Conservation (phyloP, 2,329 filamentous ascomycete genomes). For the Aspergillus bombycis region DNA sequence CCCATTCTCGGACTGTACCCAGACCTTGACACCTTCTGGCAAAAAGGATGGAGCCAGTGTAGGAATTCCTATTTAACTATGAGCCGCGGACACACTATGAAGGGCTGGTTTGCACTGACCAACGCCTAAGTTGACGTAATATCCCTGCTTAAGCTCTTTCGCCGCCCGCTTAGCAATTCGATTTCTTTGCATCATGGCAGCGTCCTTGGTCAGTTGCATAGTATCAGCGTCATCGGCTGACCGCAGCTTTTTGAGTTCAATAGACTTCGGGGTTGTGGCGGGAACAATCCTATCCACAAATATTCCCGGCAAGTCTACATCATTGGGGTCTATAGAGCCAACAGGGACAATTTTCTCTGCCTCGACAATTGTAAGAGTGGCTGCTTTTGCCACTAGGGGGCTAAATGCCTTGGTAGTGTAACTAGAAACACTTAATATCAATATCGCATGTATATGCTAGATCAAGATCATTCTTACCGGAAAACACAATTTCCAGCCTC, state of each 20-base stretch:
- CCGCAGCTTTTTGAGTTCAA: conserved; percentile 69
- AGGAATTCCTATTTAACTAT: conserved; percentile 64
- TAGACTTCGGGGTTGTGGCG: conserved; percentile 69
- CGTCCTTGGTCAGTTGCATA: conserved; percentile 37
- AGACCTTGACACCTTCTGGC: conserved; percentile 69
- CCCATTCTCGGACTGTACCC: conserved; percentile 86
- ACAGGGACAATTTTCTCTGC: conserved; percentile 80
- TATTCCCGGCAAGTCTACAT: conserved; percentile 79
- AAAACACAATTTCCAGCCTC: conserved; percentile 79
- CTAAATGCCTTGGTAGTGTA: conserved; percentile 77
- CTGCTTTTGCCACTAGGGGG: conserved; percentile 79
- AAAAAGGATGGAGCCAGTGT: conserved; percentile 81
- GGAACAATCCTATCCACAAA: conserved; percentile 81
- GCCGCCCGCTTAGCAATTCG: conserved; percentile 77
- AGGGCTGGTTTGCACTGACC: conserved; percentile 22
- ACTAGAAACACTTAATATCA: conserved; percentile 22
- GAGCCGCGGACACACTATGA: background rate
- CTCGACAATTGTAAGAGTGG: conserved; percentile 76
- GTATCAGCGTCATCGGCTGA: conserved; percentile 43
- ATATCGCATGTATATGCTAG: background rate
- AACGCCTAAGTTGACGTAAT: conserved; percentile 40
- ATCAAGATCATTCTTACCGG: conserved; percentile 51
- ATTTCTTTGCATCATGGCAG: conserved; percentile 43
- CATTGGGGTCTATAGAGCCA: conserved; percentile 72
- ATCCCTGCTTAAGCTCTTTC: conserved; percentile 71